phyloP scores from a whole-genome alignment of 176 grass and related monocot species.

The Oryza rufipogon region DNA sequence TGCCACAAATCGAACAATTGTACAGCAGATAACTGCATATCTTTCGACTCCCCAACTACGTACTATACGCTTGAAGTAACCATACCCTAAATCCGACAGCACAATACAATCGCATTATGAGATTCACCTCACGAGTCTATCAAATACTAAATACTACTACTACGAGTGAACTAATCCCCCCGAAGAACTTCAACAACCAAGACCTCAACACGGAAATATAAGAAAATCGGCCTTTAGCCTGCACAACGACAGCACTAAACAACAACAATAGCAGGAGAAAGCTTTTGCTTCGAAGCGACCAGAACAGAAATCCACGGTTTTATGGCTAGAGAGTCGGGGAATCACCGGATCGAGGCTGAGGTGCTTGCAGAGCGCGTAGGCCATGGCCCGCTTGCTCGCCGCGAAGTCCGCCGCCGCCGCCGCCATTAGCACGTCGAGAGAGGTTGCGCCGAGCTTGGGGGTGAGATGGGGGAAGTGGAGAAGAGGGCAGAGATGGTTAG shows the following conservation, averaged over 20 bases:
- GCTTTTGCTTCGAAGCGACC: background rate
- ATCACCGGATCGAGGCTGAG: constrained; percentile 64
- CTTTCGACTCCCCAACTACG: background rate
- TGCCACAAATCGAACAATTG: background rate
- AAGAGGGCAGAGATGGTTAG: constrained; percentile 5
- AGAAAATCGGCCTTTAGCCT: background rate
- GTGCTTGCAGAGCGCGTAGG: constrained; percentile 67
- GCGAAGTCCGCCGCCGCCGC: constrained; percentile 42
- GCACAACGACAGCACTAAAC: background rate
- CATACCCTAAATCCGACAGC: background rate
- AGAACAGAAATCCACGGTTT: background rate
- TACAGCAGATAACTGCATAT: background rate
- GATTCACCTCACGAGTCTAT: background rate
- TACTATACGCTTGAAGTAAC: background rate
- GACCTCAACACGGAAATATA: background rate
- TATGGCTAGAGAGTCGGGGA: background rate
- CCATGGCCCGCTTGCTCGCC: constrained; percentile 65
- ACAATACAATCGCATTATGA: background rate
- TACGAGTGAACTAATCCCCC: constrained; percentile 5
- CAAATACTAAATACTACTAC: background rate
- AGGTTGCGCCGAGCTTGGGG: background rate
- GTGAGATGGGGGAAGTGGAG: constrained; percentile 4
- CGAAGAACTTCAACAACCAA: background rate
- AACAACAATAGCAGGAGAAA: background rate
- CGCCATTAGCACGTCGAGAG: constrained; percentile 46